Evolutionary conservation across 441 rosid species (phyloP), one percentile per base, ranked within the genome.

Genomic region (Aquilaria agallochum): DNA sequence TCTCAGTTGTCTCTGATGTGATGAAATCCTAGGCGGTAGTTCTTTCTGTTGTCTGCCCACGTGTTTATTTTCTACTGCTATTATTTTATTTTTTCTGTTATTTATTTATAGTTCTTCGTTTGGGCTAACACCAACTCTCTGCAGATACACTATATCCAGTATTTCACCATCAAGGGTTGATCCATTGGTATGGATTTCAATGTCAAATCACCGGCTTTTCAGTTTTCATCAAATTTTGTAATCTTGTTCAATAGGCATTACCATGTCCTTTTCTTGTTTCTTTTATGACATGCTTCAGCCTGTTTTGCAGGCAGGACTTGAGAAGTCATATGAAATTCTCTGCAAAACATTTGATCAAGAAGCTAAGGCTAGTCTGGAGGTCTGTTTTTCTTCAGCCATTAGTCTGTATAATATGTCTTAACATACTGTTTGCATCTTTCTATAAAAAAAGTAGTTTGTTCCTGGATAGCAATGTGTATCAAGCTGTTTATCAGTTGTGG

Each of bases 111-210:
- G 40, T 12, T 11, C 14, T 11, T 50, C 11, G 3, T n/a, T 1
- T 63, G 31, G 42, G 36, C 63, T 50, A 34, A 40, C 70, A 11
- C 31, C 50, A 14, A 50, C 54, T 57, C 57, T 66, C 8, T 78
- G 64, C 86, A 92, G 97, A 69, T 90, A 88, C 70, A 63, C 60
- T 30, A 69, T 88, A 72, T 93, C 98, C 58, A 81, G 81, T 68
- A 90, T 73, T 71, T 94, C 97, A 49, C 98, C 98, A 33, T 84
- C 95, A 9, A 83, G 76, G 82, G 79, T 81, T 60, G 75, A 80
- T 76, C 82, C 86, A 30, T 66, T 73, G 86, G 95, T 92, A 84
- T 59, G 55, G 36, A 64, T 20, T 20, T 20, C 20, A 20, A 20
- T 20, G 20, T 20, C 20, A 20, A 20, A 20, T 20, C 20, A 20